Evolutionary conservation across 2,329 filamentous ascomycete species (phyloP), one percentile per base, ranked within the genome.

Genomic region (Trichoderma semiorbis): DNA sequence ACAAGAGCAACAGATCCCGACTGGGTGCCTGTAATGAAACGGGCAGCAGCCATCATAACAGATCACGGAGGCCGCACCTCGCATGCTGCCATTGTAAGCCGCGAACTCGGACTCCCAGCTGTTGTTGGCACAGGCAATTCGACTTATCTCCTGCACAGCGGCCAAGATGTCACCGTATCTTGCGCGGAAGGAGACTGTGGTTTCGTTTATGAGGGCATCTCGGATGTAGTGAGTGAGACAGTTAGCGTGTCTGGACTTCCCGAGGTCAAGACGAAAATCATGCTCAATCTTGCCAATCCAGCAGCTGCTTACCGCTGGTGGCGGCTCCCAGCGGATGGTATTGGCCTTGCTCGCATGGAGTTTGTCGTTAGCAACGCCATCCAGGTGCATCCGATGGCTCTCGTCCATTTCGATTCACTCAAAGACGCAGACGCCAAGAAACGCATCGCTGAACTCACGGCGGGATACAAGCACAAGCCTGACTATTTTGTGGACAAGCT

Each of bases 31-130:
- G 75, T 82, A 11, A 82, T 82, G 81, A 81, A 80, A 74, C 77
- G 76, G 2, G 80, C 80, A 0, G 76, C 76, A 2, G 81, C 79
- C 26, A 81, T 82, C 47, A 74, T 82, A 73, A 80, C 80, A 0
- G 80, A 82, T 79, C 68, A 81, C 73, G 70, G 84, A 72, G 76
- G 83, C 2, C 74, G 78, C 8, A 82, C 81, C 7, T 83, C 80
- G 5, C 81, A 83, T 70, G 81, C 81, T 16, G 81, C 81, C n/a
- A 82, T 83, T 53, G 80, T 82, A 63, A 83, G 81, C 74, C 80
- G 81, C 5, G 80, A 83, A 58, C 75, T 82, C 1, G 80, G 81
- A 5, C 73, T 82, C 6, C 80, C 81, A 5, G 81, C 80, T 2
- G 75, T 83, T 6, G 81, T 83, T 1, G 81, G 81, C 21, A 80